These are phyloP conservation scores for Mangifera indica DNA, from an alignment of 345 rosid species.

Conservation along the genomic window DNA sequence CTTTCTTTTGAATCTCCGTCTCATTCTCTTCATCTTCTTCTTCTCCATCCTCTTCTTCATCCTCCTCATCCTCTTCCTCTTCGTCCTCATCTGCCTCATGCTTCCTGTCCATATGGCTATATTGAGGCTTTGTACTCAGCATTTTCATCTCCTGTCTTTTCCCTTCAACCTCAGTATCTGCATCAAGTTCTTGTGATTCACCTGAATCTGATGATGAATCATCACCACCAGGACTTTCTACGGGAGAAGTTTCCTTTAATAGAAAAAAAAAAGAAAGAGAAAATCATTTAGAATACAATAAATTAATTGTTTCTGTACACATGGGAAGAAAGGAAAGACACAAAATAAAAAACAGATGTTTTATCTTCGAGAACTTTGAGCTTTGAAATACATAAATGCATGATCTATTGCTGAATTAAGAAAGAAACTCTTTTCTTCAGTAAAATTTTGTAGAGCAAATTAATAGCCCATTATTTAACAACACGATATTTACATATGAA, in stretches of 20 bases:
- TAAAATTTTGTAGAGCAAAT: neutral
- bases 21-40: slow-evolving; percentile 48
- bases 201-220: slow-evolving; percentile 69
- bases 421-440: neutral
- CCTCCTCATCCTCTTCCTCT: slow-evolving; percentile 41
- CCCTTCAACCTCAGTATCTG: slow-evolving; percentile 57
- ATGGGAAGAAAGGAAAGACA: neutral
- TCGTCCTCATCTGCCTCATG: slow-evolving; percentile 36
- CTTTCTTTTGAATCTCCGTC: slow-evolving; percentile 41
- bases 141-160: slow-evolving; percentile 41
- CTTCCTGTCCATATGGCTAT: slow-evolving; percentile 37
- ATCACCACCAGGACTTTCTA: slow-evolving; percentile 63
- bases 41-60: slow-evolving; percentile 36
- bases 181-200: slow-evolving; percentile 61
- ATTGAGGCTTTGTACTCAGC: slow-evolving; percentile 42
- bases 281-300: neutral
- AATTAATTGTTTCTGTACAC: neutral
- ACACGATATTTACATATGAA: neutral
- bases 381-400: neutral
- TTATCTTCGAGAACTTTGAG: neutral
- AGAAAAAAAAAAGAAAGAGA: neutral
- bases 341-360: neutral
- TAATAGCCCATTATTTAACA: neutral
- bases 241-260: slow-evolving; percentile 59
- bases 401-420: neutral